Evolutionary conservation across 1,284 basidiomycete species (phyloP).

Genomic region (Trichosporon asahii): DNA sequence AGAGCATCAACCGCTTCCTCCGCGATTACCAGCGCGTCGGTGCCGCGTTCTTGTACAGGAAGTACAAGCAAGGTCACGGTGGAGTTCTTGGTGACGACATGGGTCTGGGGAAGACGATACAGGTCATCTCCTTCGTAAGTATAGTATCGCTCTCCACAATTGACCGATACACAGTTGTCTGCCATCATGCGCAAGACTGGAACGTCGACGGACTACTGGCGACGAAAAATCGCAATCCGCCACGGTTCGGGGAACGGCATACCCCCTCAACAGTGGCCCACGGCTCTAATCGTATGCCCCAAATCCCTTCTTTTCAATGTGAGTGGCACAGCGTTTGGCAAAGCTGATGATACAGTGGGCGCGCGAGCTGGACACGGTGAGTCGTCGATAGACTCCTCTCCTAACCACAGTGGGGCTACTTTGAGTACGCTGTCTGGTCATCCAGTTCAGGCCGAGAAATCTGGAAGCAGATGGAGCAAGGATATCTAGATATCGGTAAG

Average conservation of each 20-base stretch:
- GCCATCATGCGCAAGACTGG: conserved; percentile 56
- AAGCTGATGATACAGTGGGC: conserved; percentile 47
- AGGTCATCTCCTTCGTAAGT: conserved; percentile 48
- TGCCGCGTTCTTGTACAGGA: conserved; percentile 52
- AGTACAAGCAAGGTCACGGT: conserved; percentile 50
- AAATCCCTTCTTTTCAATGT: conserved; percentile 52
- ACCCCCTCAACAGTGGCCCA: conserved; percentile 41
- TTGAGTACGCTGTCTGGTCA: conserved; percentile 40
- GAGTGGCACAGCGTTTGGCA: conserved; percentile 28
- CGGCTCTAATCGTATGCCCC: conserved; percentile 48
- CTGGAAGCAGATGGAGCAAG: conserved; percentile 26
- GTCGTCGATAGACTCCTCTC: conserved; percentile 8
- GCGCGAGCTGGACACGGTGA: conserved; percentile 52
- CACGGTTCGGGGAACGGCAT: conserved; percentile 14
- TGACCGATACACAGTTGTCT: conserved; percentile 39
- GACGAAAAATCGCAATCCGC: conserved; percentile 36
- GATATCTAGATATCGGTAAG: conserved; percentile 47
- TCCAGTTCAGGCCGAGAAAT: conserved; percentile 22
- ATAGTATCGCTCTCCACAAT: no score
- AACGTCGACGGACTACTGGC: conserved; percentile 37
- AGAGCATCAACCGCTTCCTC: conserved; percentile 54
- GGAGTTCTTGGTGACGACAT: conserved; percentile 57
- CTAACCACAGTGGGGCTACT: conserved; percentile 44
- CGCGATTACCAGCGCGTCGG: conserved; percentile 55
- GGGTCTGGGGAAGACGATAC: conserved; percentile 53